These are phyloP conservation scores for Trichoderma arundinaceum DNA, from an alignment of 2,329 filamentous ascomycete genomes.

Conservation along the genomic window DNA sequence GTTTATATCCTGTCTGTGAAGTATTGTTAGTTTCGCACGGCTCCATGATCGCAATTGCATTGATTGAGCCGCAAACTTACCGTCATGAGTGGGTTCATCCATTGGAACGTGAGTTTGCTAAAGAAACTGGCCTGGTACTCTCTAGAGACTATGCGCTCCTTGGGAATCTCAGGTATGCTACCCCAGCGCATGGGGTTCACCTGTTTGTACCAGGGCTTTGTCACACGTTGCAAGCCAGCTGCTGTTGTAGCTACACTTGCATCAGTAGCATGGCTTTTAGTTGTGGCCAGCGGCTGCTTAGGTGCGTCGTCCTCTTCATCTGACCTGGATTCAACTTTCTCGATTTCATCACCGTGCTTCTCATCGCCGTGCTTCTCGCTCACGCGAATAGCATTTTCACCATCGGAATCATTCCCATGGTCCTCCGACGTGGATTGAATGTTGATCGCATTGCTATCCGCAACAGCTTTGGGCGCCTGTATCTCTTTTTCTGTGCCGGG, in stretches of 20 bases:
- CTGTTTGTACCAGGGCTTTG: conserved; percentile 68
- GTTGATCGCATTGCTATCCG: conserved; percentile 10
- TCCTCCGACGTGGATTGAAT: conserved; percentile 12
- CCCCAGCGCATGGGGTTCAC: conserved; percentile 68
- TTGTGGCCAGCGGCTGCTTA: conserved; percentile 34
- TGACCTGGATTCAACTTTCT: conserved; percentile 18
- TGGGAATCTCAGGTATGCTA: conserved; percentile 59
- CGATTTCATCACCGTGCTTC: conserved; percentile 17
- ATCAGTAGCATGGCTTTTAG: conserved; percentile 60
- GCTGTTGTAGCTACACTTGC: conserved; percentile 54
- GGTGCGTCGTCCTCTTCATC: conserved; percentile 23
- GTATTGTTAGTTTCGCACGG: not conserved
- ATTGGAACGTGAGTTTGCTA: conserved; percentile 80
- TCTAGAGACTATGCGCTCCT: conserved; percentile 60
- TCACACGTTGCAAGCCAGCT: conserved; percentile 42
- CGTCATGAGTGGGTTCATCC: conserved; percentile 87
- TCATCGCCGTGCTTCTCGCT: conserved; percentile 20
- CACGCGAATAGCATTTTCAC: conserved; percentile 8
- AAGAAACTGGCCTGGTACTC: conserved; percentile 78
- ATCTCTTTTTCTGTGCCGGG: conserved; percentile 28
- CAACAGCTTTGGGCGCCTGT: conserved; percentile 2
- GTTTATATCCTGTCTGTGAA: conserved; percentile 77
- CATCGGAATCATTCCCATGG: conserved; percentile 2
- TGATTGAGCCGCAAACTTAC: conserved; percentile 51
- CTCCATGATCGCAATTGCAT: not conserved